Evolutionary conservation across 2,329 filamentous ascomycete genomes (phyloP).

Genomic region (Seiridium cupressi): DNA sequence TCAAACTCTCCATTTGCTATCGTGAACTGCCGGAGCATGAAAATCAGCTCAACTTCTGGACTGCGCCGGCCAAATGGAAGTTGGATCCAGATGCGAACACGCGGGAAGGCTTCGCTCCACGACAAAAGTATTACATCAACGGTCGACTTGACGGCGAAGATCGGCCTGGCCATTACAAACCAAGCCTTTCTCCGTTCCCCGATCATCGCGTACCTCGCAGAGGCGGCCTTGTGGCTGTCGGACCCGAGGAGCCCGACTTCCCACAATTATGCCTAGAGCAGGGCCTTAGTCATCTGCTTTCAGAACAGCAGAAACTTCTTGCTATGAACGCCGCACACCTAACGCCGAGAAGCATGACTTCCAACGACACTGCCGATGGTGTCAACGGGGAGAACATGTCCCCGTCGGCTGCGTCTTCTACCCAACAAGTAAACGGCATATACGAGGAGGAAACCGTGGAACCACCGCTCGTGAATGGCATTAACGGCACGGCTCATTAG

Average conservation of each 20-base stretch:
- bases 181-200: conserved; percentile 53
- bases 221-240: conserved; percentile 48
- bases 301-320: conserved; percentile 40
- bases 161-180: conserved; percentile 41
- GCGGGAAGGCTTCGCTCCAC: conserved; percentile 53
- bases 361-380: conserved; percentile 20
- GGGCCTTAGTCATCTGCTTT: conserved; percentile 53
- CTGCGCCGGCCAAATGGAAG: conserved; percentile 53
- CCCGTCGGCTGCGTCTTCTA: conserved; percentile 10
- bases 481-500: conserved; percentile 8
- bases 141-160: conserved; percentile 53
- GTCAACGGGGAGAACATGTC: conserved; percentile 10
- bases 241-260: conserved; percentile 57
- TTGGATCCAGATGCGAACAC: conserved; percentile 53
- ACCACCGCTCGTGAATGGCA: conserved; percentile 12
- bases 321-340: conserved; percentile 46
- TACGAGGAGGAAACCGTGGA: conserved; percentile 1
- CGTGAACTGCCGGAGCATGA: conserved; percentile 56
- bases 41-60: conserved; percentile 39
- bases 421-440: conserved; percentile 8
- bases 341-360: conserved; percentile 41
- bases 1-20: conserved; percentile 58
- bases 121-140: conserved; percentile 58
- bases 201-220: conserved; percentile 55
- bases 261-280: conserved; percentile 53